phyloP scores from a whole-genome alignment of 371 early-diverging fungal genomes.

The Mucor circinelloides region DNA sequence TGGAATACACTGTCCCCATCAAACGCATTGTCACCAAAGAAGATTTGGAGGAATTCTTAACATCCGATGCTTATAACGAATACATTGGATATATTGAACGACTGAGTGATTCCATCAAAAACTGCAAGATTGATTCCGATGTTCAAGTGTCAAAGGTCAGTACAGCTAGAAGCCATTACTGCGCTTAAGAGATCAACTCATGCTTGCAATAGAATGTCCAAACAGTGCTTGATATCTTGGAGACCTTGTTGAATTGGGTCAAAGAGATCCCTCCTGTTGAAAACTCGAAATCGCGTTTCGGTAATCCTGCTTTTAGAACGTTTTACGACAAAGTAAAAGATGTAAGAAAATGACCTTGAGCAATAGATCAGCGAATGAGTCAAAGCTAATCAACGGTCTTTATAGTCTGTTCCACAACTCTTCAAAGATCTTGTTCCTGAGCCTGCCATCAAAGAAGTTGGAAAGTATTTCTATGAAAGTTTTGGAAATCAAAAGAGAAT shows the following conservation, averaged over 20 bases:
- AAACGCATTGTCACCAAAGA: conserved; percentile 84
- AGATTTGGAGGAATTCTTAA: conserved; percentile 79
- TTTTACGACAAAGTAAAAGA: conserved; percentile 73
- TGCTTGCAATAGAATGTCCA: conserved; percentile 50
- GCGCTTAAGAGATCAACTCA: background rate
- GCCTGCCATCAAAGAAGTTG: conserved; percentile 70
- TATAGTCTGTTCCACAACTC: conserved; percentile 28
- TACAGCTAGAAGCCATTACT: background rate
- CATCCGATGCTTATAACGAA: conserved; percentile 65
- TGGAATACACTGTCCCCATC: conserved; percentile 51
- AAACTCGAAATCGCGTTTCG: conserved; percentile 83
- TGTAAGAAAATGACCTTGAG: conserved; percentile 39
- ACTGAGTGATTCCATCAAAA: conserved; percentile 74
- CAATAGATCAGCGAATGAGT: background rate
- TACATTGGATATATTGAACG: conserved; percentile 70
- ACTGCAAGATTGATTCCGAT: conserved; percentile 57
- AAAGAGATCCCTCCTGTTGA: conserved; percentile 78
- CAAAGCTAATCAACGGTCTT: background rate
- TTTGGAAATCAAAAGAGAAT: conserved; percentile 97
- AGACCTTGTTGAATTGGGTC: conserved; percentile 61
- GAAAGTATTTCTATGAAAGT: conserved; percentile 80
- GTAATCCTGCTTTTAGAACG: conserved; percentile 88
- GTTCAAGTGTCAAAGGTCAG: conserved; percentile 54
- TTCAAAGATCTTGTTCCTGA: conserved; percentile 42
- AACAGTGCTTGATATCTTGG: conserved; percentile 64